Percentiles rank a stretch among this genome's conserved stretches.
These are phyloP conservation scores for Blastobotrys mokoenaii DNA, from an alignment of 805 yeast genomes.

Conservation along the genomic window DNA sequence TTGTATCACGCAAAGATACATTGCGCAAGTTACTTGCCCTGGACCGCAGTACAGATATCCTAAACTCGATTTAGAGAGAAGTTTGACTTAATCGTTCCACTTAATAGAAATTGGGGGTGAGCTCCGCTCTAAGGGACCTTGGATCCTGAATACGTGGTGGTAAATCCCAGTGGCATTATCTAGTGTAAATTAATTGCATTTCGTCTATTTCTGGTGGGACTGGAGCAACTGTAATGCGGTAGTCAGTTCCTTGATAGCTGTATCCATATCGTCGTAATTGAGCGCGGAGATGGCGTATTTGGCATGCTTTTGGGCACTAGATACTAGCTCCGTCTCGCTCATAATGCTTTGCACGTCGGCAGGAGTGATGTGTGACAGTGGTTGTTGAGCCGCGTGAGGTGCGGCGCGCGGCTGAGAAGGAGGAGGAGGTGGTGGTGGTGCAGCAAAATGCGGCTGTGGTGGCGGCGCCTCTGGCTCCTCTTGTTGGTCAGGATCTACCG, in stretches of 20 bases:
- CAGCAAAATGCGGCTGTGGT: constrained; percentile 10
- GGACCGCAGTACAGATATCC: constrained; percentile 10
- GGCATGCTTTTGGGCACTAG: constrained; percentile 52
- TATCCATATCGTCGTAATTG: constrained; percentile 57
- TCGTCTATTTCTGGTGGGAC: not conserved
- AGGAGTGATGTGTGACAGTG: constrained; percentile 11
- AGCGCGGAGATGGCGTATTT: constrained; percentile 67
- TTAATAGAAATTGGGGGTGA: not conserved
- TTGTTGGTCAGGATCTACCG: not conserved
- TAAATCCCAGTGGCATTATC: too few species aligned
- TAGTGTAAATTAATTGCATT: not conserved
- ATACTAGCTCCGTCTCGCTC: constrained; percentile 30
- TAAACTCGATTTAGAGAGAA: too few species aligned
- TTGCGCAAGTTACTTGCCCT: constrained; percentile 16
- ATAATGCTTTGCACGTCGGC: constrained; percentile 24
- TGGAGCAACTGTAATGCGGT: constrained; percentile 37
- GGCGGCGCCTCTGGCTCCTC: constrained; percentile 3
- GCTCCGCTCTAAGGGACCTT: too few species aligned
- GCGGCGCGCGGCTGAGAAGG: constrained; percentile 11
- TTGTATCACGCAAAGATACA: constrained; percentile 17
- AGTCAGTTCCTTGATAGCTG: constrained; percentile 50
- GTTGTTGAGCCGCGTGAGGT: constrained; percentile 6
- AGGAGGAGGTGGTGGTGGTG: constrained; percentile 10
- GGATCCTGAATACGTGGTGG: too few species aligned
- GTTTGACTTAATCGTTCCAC: too few species aligned